Conservation (phyloP, 306 rosid species). For the Vigna mungo region DNA sequence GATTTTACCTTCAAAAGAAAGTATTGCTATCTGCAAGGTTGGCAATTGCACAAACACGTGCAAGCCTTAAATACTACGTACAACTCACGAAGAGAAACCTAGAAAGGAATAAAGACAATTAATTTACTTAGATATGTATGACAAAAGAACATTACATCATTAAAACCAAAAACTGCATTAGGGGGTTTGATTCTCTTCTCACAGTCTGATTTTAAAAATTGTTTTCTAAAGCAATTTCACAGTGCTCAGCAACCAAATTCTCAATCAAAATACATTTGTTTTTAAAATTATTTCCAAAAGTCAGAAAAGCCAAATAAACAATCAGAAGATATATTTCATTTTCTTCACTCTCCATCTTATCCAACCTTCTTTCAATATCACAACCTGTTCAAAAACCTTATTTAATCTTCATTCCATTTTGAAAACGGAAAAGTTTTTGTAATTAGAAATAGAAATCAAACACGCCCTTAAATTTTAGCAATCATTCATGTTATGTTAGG, state of each 20-base stretch:
- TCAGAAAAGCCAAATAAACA: too few species aligned
- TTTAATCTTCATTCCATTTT: too few species aligned
- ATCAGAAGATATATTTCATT: not conserved
- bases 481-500: too few species aligned
- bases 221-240: too few species aligned
- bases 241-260: too few species aligned
- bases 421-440: too few species aligned
- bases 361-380: not conserved
- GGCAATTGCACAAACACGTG: conserved; percentile 3
- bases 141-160: conserved; percentile 4
- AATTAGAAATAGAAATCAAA: not conserved
- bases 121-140: not conserved
- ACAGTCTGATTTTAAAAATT: too few species aligned
- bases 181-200: too few species aligned
- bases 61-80: conserved; percentile 1
- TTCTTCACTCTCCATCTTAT: not conserved
- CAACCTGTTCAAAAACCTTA: not conserved
- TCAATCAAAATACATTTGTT: too few species aligned
- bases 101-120: not conserved
- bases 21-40: conserved; percentile 7
- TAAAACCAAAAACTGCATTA: not conserved
- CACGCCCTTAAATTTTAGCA: too few species aligned
- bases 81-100: not conserved
- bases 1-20: conserved; percentile 6
- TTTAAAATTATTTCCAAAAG: not conserved